Evolutionary conservation across 768 basidiomycete genomes (phyloP), one percentile per base, ranked within the genome.

Genomic region (Suillus bovinus): DNA sequence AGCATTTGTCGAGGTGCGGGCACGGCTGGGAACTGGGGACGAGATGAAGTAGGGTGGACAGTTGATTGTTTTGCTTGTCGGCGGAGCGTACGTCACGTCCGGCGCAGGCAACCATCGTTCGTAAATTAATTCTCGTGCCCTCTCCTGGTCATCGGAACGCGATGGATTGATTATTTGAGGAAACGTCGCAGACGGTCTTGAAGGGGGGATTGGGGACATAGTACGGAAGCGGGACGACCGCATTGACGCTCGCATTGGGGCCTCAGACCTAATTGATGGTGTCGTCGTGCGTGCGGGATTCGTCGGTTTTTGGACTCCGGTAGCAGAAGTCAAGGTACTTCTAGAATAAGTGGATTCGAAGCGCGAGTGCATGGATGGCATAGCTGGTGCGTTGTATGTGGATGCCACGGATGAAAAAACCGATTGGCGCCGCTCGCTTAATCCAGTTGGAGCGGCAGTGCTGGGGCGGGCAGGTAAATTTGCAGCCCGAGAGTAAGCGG

Each of bases 61-160:
- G 42, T 70, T 67, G 41, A 69, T 59, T 1, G 70, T 33, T 49
- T 73, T 74, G 34, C 78, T 71, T 4, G 67, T 71, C 20, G 76
- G 78, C 8, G 76, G 77, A 39, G 76, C 73, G 59, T 74, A 71
- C 47, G 74, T 74, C 59, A 72, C 31, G 22, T 74, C 71, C 44
- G 72, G 68, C 31, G 82, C 79, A 14, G 88, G 88, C 47, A 89
- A 76, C 88, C 88, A 89, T 63, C 86, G 82, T 70, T 88, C 82
- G 63, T 83, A 86, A 46, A 86, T 83, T 71, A 8, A 75, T 65
- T 82, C 78, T 53, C 61, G 61, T 63, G 68, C 66, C 68, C 73
- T 74, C 62, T 76, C 77, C 65, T 86, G 88, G 76, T 88, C 87
- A 69, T 89, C 88, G 60, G 86, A 86, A 64, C 83, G 79, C 36